These are phyloP conservation scores for Neostapfia colusana DNA, from an alignment of 176 grass and related monocot species.

Conservation along the genomic window DNA sequence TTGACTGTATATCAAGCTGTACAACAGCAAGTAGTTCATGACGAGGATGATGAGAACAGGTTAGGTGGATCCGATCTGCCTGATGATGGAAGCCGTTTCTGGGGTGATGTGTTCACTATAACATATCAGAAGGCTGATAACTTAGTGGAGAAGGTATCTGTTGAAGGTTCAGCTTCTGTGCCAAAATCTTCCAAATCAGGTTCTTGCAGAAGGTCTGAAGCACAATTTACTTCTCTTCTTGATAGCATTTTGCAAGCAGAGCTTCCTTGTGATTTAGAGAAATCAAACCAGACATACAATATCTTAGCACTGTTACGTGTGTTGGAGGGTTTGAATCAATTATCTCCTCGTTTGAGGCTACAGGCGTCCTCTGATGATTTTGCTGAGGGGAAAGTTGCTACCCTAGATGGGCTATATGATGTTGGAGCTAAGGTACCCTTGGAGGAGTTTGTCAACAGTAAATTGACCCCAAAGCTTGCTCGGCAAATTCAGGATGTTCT, in stretches of 20 bases:
- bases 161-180: constrained; percentile 43
- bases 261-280: constrained; percentile 80
- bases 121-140: constrained; percentile 88
- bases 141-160: constrained; percentile 43
- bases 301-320: constrained; percentile 77
- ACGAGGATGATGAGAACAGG: constrained; percentile 68
- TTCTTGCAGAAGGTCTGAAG: constrained; percentile 39
- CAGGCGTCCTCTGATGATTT: constrained; percentile 64
- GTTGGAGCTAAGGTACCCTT: constrained; percentile 49
- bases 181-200: constrained; percentile 55
- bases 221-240: constrained; percentile 50
- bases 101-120: constrained; percentile 87
- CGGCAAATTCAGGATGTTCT: constrained; percentile 92
- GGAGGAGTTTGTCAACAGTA: constrained; percentile 79
- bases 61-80: constrained; percentile 58
- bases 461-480: constrained; percentile 83
- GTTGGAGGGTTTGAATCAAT: constrained; percentile 74
- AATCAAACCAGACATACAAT: constrained; percentile 65
- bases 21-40: constrained; percentile 62
- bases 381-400: constrained; percentile 54
- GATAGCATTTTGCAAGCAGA: constrained; percentile 83
- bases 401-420: constrained; percentile 47
- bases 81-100: constrained; percentile 73
- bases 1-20: constrained; percentile 88
- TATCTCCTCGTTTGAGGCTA: constrained; percentile 61